These are phyloP conservation scores for Hemerocallis citrina DNA, from an alignment of 106 monocot genomes.

Conservation along the genomic window DNA sequence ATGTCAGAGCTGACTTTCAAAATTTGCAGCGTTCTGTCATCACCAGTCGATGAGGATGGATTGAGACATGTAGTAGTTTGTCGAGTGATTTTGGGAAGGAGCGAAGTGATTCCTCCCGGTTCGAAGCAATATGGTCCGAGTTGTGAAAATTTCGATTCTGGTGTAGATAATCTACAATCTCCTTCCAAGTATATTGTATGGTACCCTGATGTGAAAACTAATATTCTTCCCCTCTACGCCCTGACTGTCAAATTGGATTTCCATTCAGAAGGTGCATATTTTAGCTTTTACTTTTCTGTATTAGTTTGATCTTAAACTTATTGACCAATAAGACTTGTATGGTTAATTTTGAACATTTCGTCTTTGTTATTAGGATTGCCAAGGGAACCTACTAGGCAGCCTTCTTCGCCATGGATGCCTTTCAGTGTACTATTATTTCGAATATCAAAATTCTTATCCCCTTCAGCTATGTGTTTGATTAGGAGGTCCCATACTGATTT, in stretches of 20 bases:
- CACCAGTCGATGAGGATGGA: conserved; percentile 26
- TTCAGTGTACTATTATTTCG: background rate
- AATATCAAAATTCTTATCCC: background rate
- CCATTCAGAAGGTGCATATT: conserved; percentile 17
- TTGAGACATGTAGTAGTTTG: conserved; percentile 43
- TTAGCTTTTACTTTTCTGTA: background rate
- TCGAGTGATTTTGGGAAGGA: conserved; percentile 48
- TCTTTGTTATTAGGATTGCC: conserved; percentile 19
- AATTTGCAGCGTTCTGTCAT: conserved; percentile 36
- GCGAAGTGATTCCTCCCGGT: conserved; percentile 34
- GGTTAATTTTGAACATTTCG: background rate
- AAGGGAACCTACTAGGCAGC: conserved; percentile 11
- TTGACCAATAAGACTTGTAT: background rate
- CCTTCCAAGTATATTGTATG: conserved; percentile 50
- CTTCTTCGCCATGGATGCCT: conserved; percentile 30
- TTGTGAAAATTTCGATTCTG: conserved; percentile 42
- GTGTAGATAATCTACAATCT: conserved; percentile 28
- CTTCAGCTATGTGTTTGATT: background rate
- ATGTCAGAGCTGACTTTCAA: too few species aligned
- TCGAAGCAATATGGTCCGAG: conserved; percentile 28
- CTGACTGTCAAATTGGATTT: conserved; percentile 24
- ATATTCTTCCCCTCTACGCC: conserved; percentile 32
- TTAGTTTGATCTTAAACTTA: conserved; percentile 2
- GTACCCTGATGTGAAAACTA: conserved; percentile 37
- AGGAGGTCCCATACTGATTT: conserved; percentile 5